Evolutionary conservation across 805 yeast species (phyloP).

Genomic region (Saccharomycopsis amapae): DNA sequence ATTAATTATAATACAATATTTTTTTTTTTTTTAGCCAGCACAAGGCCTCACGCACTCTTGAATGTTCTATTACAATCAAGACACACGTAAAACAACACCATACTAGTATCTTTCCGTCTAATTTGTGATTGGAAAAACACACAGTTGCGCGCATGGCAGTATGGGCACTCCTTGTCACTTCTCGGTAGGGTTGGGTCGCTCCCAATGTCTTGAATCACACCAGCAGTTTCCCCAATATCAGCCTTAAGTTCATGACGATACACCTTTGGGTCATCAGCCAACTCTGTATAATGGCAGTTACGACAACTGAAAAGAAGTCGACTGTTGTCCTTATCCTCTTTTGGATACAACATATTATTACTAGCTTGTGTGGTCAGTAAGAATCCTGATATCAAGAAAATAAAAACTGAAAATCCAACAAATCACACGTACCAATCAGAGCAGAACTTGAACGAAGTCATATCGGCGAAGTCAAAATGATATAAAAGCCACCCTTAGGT

Average conservation of each 20-base stretch:
- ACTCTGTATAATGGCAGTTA: slow-evolving; percentile 88
- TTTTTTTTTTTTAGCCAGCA: not conserved
- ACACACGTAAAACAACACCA: slow-evolving; percentile 93
- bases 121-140: slow-evolving; percentile 97
- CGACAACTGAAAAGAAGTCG: slow-evolving; percentile 84
- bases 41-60: slow-evolving; percentile 11
- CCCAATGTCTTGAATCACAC: slow-evolving; percentile 36
- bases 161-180: slow-evolving; percentile 88
- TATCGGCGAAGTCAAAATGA: too few relatives aligned
- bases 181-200: slow-evolving; percentile 97
- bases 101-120: slow-evolving; percentile 87
- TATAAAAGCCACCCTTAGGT: too few relatives aligned
- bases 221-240: slow-evolving; percentile 50
- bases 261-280: slow-evolving; percentile 81
- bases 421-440: slow-evolving; percentile 54
- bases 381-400: not conserved
- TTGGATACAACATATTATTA: slow-evolving; percentile 97
- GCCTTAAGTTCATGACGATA: slow-evolving; percentile 90
- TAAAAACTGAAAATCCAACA: not conserved
- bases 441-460: slow-evolving; percentile 95
- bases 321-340: slow-evolving; percentile 75
- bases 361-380: slow-evolving; percentile 28
- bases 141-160: slow-evolving; percentile 80
- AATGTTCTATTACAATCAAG: slow-evolving; percentile 44
- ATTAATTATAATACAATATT: too few relatives aligned